Evolutionary conservation across 805 yeast species (phyloP).

Genomic region (Nakazawaea molendinolei): DNA sequence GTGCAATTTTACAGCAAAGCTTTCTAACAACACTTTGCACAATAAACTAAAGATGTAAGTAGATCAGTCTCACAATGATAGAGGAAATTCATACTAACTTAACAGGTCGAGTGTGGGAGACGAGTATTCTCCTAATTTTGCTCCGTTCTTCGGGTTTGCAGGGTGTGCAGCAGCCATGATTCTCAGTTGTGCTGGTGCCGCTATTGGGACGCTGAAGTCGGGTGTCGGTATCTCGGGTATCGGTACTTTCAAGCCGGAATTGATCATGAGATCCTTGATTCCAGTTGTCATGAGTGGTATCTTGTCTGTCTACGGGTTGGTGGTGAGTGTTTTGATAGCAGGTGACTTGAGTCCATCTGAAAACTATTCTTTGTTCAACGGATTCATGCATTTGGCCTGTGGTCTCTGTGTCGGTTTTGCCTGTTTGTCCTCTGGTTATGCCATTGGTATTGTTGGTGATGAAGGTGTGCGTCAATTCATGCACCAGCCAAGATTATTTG

Average conservation of each 20-base stretch:
- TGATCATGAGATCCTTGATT: conserved; percentile 90
- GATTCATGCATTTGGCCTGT: conserved; percentile 97
- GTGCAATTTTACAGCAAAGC: no score
- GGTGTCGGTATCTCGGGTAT: conserved; percentile 98
- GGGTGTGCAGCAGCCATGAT: conserved; percentile 94
- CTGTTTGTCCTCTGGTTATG: conserved; percentile 93
- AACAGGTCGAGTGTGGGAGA: conserved; percentile 24
- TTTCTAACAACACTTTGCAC: no score
- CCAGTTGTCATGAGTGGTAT: conserved; percentile 99
- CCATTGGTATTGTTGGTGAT: conserved; percentile 98
- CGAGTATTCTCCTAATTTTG: conserved; percentile 83
- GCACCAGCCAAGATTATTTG: conserved; percentile 97
- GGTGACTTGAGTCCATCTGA: conserved; percentile 77
- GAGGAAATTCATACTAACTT: not conserved
- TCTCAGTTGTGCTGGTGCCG: conserved; percentile 94
- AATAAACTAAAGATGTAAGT: no score
- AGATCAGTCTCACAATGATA: no score
- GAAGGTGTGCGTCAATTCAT: conserved; percentile 99
- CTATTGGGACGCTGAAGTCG: conserved; percentile 96
- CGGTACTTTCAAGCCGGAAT: conserved; percentile 94
- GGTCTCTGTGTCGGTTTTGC: conserved; percentile 96
- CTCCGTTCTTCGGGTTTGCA: conserved; percentile 96
- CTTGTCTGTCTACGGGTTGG: conserved; percentile 92
- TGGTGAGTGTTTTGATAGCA: conserved; percentile 92
- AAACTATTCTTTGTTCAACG: conserved; percentile 82